Percentiles rank a stretch among this genome's conserved stretches.
These are phyloP conservation scores for Globisporangium sylvaticum DNA, from an alignment of 352 stramenopile species.

Conservation along the genomic window DNA sequence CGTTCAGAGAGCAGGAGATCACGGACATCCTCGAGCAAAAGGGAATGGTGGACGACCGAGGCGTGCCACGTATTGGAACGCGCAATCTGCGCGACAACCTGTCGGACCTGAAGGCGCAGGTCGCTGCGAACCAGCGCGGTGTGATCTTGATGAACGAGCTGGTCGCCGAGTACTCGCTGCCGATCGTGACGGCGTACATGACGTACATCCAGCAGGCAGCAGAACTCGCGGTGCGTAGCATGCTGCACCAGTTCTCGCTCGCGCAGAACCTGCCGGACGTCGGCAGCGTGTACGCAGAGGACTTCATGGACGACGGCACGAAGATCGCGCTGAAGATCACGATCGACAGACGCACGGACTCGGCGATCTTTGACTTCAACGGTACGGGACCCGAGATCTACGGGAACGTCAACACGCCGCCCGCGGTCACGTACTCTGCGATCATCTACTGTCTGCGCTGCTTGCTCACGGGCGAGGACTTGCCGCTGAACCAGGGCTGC, in stretches of 20 bases:
- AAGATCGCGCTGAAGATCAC: slow-evolving; percentile 95
- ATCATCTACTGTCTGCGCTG: slow-evolving; percentile 99
- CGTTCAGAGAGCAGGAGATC: slow-evolving; percentile 97
- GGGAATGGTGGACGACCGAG: slow-evolving; percentile 72
- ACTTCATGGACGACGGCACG: slow-evolving; percentile 99
- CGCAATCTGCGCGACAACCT: slow-evolving; percentile 97
- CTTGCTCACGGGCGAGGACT: slow-evolving; percentile 90
- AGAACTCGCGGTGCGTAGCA: slow-evolving; percentile 92
- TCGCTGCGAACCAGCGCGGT: slow-evolving; percentile 97
- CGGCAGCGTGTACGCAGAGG: slow-evolving; percentile 89
- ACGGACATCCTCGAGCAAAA: slow-evolving; percentile 94
- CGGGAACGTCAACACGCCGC: slow-evolving; percentile 98
- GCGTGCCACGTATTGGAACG: slow-evolving; percentile 88
- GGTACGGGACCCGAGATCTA: slow-evolving; percentile 96
- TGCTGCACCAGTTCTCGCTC: slow-evolving; percentile 94
- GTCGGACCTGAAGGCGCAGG: slow-evolving; percentile 96
- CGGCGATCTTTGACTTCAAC: slow-evolving; percentile 96
- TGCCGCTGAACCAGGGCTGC: slow-evolving; percentile 97
- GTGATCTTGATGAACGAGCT: slow-evolving; percentile 95
- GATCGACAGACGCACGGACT: slow-evolving; percentile 90
- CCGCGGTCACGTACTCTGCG: slow-evolving; percentile 97
- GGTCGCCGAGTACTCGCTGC: slow-evolving; percentile 93
- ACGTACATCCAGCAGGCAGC: slow-evolving; percentile 96
- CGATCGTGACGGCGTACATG: slow-evolving; percentile 98
- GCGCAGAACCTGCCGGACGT: slow-evolving; percentile 66